Conservation (phyloP, 2,329 filamentous ascomycete species). For the Coniochaeta pulveracea region DNA sequence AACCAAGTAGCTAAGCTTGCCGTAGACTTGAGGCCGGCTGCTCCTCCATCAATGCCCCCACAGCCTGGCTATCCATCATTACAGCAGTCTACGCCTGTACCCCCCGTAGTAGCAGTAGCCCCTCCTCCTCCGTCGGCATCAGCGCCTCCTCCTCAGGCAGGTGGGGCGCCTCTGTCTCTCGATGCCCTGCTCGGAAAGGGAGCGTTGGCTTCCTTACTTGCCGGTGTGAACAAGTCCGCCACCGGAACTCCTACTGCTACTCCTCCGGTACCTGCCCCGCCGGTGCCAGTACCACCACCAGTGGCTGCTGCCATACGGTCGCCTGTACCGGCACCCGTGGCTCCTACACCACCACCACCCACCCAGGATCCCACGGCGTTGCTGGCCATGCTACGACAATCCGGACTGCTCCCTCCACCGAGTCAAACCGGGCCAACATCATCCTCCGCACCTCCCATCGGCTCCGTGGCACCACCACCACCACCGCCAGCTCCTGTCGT, state of each 20-base stretch:
- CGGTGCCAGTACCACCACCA: no score
- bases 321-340: constrained; percentile 32
- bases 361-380: constrained; percentile 41
- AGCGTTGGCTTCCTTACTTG: constrained; percentile 46
- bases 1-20: constrained; percentile 73
- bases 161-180: constrained; percentile 29
- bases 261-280: no score
- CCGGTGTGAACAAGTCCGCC: constrained; percentile 31
- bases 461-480: constrained; percentile 19
- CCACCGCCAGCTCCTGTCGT: constrained; percentile 19
- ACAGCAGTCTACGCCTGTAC: constrained; percentile 17
- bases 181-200: constrained; percentile 49
- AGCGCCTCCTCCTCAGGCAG: constrained; percentile 8
- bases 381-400: constrained; percentile 55
- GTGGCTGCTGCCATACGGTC: constrained; percentile 30
- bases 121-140: constrained; percentile 20
- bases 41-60: constrained; percentile 19
- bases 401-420: constrained; percentile 48
- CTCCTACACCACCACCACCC: constrained; percentile 16
- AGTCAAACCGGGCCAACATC: no score
- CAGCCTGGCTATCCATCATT: constrained; percentile 3
- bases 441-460: neutral
- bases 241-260: constrained; percentile 36
- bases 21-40: constrained; percentile 45
- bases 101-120: constrained; percentile 21